These are phyloP conservation scores for Tolypocladium tropicale DNA, from an alignment of 2,329 filamentous ascomycete species.

Conservation along the genomic window DNA sequence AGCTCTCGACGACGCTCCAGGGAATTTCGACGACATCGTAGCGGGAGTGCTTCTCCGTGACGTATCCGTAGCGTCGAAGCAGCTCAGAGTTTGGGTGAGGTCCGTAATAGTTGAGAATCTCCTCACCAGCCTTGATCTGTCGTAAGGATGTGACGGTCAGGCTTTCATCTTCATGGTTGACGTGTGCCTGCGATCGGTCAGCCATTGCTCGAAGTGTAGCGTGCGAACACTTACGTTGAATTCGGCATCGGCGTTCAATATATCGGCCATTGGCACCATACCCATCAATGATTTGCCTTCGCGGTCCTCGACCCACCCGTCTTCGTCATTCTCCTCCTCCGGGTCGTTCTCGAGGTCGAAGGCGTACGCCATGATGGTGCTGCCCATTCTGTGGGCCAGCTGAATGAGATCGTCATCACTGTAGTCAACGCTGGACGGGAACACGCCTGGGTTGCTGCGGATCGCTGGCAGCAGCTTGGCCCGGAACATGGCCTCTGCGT, in stretches of 20 bases:
- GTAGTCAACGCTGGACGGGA: slow-evolving; percentile 23
- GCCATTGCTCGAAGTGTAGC: background rate
- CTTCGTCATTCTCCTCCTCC: slow-evolving; percentile 48
- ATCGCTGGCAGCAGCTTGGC: slow-evolving; percentile 40
- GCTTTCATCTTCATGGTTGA: slow-evolving; percentile 40
- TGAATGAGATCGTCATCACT: slow-evolving; percentile 34
- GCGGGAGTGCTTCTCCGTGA: slow-evolving; percentile 64
- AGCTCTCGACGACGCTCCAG: slow-evolving; percentile 44
- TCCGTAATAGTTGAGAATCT: slow-evolving; percentile 85
- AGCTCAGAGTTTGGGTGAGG: slow-evolving; percentile 75
- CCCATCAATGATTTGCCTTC: slow-evolving; percentile 55
- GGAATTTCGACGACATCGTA: slow-evolving; percentile 79
- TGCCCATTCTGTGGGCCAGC: slow-evolving; percentile 71
- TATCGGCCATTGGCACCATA: slow-evolving; percentile 86
- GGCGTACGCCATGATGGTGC: slow-evolving; percentile 84
- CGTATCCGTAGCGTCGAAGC: slow-evolving; percentile 76
- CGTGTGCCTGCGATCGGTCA: slow-evolving; percentile 31
- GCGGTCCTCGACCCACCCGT: slow-evolving; percentile 56
- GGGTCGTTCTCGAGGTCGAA: slow-evolving; percentile 64
- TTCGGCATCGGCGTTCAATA: slow-evolving; percentile 79
- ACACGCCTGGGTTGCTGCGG: slow-evolving; percentile 32
- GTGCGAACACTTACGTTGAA: slow-evolving; percentile 54
- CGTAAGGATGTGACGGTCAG: slow-evolving; percentile 65
- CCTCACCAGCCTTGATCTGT: slow-evolving; percentile 57
- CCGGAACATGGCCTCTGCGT: slow-evolving; percentile 61